Base-by-base conservation (phyloP, 352 stramenopile genomes). In the Phytophthora constricta region DNA sequence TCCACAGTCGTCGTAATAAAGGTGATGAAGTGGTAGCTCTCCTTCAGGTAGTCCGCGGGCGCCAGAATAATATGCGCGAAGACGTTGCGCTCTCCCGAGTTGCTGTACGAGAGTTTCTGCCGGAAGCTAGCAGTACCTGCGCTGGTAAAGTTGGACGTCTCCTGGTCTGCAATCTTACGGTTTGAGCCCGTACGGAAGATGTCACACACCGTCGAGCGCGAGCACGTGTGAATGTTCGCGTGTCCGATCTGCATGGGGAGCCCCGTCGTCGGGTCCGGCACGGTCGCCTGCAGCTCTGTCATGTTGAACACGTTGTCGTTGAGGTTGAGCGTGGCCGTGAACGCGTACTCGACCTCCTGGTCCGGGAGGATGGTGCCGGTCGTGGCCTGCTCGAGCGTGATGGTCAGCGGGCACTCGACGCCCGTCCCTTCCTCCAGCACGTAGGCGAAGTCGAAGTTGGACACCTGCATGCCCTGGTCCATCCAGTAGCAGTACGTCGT, bases 401-500 rank as follows among this genome's bases (percentile, higher is more conserved):
- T 46, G 16, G 77, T 82, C n/a, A 93, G 64, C 43, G 86, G 86
- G 22, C 86, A 93, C 19, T 87, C 70, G 31, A 56, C 63, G 37
- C 42, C 68, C 19, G 67, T 74, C 14, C 74, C 83, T 28, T 89
- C 59, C 22, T 72, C 53, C n/a, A 82, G 63, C 31, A 92, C 72
- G 47, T 92, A 91, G 51, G 83, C 80, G 11, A 86, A 89, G 62
- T 93, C 84, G 53, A 90, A 76, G 59, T 85, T 89, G 58, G 74
- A 72, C 51, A 93, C 79, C 41, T 82, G 71, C 70, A 93, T 76
- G 34, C 83, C 82, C 65, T 93, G 86, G 61, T 91, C 70, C 62
- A 93, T 73, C 73, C 76, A 87, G 72, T 90, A 92, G 81, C 86
- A 93, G 60, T 92, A 92, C n/a, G 83, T 91, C 55, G 85, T 91